Evolutionary conservation across 1,139 yeast genomes (phyloP), one percentile per base, ranked within the genome.

Genomic region (Saccharomyces hybrid): DNA sequence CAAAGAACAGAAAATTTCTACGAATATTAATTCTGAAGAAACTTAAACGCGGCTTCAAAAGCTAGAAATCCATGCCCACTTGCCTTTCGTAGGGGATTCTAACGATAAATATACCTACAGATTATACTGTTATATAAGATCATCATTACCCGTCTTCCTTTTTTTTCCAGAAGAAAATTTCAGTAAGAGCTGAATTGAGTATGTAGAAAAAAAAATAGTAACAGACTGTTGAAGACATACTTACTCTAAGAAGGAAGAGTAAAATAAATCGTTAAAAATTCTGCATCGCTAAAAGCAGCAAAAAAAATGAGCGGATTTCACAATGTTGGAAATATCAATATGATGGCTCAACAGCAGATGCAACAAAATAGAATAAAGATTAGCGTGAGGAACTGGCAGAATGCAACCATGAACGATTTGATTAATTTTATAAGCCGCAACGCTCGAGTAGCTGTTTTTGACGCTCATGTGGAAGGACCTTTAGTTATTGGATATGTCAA

Each of bases 381-480:
- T 7, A 58, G 64, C 14, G 78, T 89, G 16, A 74, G 78, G 52
- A 89, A 90, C 48, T 90, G 97, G 97, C 84, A 86, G 61, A 89
- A 90, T 52, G 91, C 88, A 2, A 70, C 85, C 11, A 77, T 76
- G 58, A 86, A 82, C 49, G 95, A 88, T 54, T 75, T 90, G 58
- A 75, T 87, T 19, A 75, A 76, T 48, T 90, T 89, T 69, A 73
- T 90, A 13, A 78, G 83, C 50, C 77, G 95, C 60, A 88, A 87
- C 67, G 75, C 89, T 28, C 75, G 79, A 54, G 76, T 86, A 13
- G 72, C 76, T 1, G 75, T 90, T 26, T 70, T 70, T 55, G 81
- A 85, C 64, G 75, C 82, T 0, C 68, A 70, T 14, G 69, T 74
- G 7, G 70, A 73, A 16, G 80, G 80, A 13, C 70, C 72, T 26